Conservation (phyloP, 768 basidiomycete species). For the Hypholoma fasciculare region DNA sequence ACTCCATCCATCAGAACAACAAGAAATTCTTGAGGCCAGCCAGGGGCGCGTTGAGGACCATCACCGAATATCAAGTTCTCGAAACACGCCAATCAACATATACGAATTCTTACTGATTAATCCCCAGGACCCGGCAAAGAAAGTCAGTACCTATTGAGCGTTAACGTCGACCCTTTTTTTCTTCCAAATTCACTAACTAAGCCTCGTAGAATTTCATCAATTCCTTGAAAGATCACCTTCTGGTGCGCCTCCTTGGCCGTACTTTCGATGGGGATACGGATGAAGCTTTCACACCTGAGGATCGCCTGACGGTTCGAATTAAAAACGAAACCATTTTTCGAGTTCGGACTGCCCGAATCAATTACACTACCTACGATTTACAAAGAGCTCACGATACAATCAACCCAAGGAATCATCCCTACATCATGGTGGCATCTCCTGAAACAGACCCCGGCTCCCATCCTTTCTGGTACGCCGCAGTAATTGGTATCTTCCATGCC, state of each 20-base stretch:
- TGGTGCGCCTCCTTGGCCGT: conserved; percentile 25
- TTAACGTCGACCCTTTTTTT: too few relatives aligned
- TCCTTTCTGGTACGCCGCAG: conserved; percentile 24
- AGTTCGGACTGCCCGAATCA: conserved; percentile 15
- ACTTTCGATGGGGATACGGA: conserved; percentile 29
- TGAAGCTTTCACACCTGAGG: conserved; percentile 21
- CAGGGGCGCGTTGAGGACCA: background rate
- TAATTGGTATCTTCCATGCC: conserved; percentile 22
- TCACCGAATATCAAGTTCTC: conserved; percentile 19
- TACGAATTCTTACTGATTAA: conserved; percentile 9
- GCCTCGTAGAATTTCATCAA: conserved; percentile 22
- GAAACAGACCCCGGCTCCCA: conserved; percentile 13
- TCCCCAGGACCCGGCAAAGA: conserved; percentile 16
- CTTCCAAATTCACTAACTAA: background rate
- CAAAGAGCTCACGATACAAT: conserved; percentile 21
- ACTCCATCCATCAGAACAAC: background rate
- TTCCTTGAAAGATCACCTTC: conserved; percentile 32
- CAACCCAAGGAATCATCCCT: conserved; percentile 25
- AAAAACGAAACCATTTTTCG: conserved; percentile 24
- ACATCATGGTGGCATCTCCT: conserved; percentile 30
- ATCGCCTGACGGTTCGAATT: conserved; percentile 19
- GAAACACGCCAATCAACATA: conserved; percentile 19
- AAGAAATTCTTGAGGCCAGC: background rate
- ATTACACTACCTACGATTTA: conserved; percentile 31
- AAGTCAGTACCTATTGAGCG: conserved; percentile 7